Evolutionary conservation across 805 yeast genomes (phyloP).

Genomic region (Debaryomyces prosopidis): DNA sequence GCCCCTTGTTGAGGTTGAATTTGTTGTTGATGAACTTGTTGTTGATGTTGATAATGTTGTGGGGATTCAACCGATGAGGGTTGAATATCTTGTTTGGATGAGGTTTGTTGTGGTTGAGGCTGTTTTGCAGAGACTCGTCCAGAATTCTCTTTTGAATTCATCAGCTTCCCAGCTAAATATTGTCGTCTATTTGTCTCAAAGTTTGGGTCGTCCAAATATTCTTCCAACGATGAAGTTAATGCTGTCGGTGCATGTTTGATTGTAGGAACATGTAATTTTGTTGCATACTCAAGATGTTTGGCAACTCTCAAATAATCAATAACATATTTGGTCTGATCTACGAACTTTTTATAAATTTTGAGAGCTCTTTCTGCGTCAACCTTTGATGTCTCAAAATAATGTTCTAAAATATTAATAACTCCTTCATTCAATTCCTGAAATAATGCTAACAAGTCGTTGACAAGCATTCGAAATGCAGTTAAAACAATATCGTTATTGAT

Average conservation of each 20-base stretch:
- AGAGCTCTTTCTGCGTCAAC: slow-evolving; percentile 85
- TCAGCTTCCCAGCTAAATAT: slow-evolving; percentile 66
- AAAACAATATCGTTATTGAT: slow-evolving; percentile 80
- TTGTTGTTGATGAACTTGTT: neutral
- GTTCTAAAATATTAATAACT: slow-evolving; percentile 88
- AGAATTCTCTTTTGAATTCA: slow-evolving; percentile 18
- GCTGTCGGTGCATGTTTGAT: slow-evolving; percentile 98
- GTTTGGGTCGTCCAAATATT: slow-evolving; percentile 82
- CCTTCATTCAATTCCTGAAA: slow-evolving; percentile 95
- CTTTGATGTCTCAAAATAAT: slow-evolving; percentile 89
- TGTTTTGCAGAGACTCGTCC: neutral
- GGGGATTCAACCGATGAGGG: neutral
- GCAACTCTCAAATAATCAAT: slow-evolving; percentile 87
- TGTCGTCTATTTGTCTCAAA: slow-evolving; percentile 79
- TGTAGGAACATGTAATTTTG: slow-evolving; percentile 91
- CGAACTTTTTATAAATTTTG: slow-evolving; percentile 80
- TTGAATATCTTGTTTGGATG: no score
- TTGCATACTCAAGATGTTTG: slow-evolving; percentile 80
- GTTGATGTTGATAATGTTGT: neutral
- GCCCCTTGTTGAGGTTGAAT: neutral
- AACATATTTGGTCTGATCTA: slow-evolving; percentile 81
- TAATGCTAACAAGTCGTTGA: slow-evolving; percentile 82
- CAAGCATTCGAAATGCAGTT: slow-evolving; percentile 83
- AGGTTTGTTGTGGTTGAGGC: slow-evolving; percentile 5
- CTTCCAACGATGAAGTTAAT: slow-evolving; percentile 80